Conservation (phyloP, 768 basidiomycete genomes). For the Mycena crocata region DNA sequence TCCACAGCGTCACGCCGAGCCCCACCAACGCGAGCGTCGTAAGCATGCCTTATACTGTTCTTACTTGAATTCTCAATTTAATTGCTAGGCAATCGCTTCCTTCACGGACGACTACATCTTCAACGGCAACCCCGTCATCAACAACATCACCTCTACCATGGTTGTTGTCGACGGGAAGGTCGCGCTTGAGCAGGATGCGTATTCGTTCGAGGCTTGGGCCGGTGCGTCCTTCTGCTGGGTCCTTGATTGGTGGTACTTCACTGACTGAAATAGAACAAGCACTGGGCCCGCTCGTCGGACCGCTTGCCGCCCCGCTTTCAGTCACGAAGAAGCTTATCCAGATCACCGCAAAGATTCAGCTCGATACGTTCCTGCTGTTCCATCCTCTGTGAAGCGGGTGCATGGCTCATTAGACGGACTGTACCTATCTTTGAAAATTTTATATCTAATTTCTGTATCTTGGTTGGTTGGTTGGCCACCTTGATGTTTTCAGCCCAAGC, state of each 20-base stretch:
- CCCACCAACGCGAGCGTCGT: conserved; percentile 6
- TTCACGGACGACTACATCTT: conserved; percentile 20
- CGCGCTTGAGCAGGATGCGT: conserved; percentile 5
- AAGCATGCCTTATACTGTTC: background rate
- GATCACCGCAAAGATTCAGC: background rate
- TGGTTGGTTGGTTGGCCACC: no score
- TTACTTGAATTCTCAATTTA: background rate
- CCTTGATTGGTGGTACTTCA: no score
- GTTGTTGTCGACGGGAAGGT: background rate
- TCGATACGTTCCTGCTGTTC: conserved; percentile 19
- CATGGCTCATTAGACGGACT: background rate
- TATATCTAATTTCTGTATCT: no score
- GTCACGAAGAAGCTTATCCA: conserved; percentile 12
- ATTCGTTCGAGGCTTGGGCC: conserved; percentile 20
- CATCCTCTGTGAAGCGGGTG: background rate
- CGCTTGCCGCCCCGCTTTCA: background rate
- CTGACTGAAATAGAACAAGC: conserved; percentile 7
- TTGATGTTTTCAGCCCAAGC: no score
- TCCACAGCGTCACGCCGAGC: conserved; percentile 17
- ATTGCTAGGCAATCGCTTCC: conserved; percentile 9
- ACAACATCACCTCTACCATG: conserved; percentile 23
- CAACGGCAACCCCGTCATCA: conserved; percentile 21
- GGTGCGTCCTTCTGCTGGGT: background rate
- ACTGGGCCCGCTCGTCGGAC: conserved; percentile 11
- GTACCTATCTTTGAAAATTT: background rate